phyloP scores from a whole-genome alignment of 1,139 yeast species.

The Scheffersomyces titani region DNA sequence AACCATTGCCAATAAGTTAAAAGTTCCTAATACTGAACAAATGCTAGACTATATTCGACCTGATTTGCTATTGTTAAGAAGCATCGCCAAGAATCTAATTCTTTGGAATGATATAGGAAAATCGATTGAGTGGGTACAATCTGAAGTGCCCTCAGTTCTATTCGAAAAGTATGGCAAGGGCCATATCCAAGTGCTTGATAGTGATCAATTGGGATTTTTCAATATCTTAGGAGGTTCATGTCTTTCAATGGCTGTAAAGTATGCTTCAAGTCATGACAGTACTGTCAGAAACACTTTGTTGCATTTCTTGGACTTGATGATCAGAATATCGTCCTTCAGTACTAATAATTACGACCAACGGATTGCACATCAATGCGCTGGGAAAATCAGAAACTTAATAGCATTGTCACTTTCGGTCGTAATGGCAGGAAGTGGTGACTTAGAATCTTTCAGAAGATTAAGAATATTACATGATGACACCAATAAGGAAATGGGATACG shows the following conservation, averaged over 20 bases:
- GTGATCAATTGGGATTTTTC: conserved; percentile 65
- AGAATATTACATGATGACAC: conserved; percentile 67
- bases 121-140: conserved; percentile 60
- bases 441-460: conserved; percentile 71
- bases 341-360: conserved; percentile 59
- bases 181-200: conserved; percentile 39
- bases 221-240: conserved; percentile 77
- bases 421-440: conserved; percentile 92
- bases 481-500: conserved; percentile 53
- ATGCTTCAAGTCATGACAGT: conserved; percentile 68
- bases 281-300: conserved; percentile 62
- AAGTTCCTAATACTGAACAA: conserved; percentile 62
- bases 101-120: conserved; percentile 71
- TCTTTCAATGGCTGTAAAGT: conserved; percentile 71
- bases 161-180: conserved; percentile 26
- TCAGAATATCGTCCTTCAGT: conserved; percentile 51
- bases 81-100: conserved; percentile 69
- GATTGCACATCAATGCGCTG: conserved; percentile 57
- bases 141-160: conserved; percentile 53
- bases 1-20: conserved; percentile 63
- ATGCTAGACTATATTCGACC: conserved; percentile 77
- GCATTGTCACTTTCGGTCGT: conserved; percentile 68
- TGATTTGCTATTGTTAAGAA: conserved; percentile 69
- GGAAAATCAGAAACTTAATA: conserved; percentile 59
- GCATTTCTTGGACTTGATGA: conserved; percentile 60